Evolutionary conservation across 352 stramenopile species (phyloP).

Genomic region (Pythium folliculosum): DNA sequence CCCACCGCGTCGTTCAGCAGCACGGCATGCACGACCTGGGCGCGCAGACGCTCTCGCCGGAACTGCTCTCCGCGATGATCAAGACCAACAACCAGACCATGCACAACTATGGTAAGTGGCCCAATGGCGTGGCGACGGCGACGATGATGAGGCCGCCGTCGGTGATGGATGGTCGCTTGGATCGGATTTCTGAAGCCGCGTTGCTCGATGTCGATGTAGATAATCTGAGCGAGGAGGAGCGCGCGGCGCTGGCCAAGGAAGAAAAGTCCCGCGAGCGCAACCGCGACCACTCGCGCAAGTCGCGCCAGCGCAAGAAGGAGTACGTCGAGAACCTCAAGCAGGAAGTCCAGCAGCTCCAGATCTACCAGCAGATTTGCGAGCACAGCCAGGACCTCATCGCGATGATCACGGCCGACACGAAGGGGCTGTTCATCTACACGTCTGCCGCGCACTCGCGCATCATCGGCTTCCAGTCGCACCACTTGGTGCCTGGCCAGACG

Average conservation of each 20-base stretch:
- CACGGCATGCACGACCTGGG: conserved; percentile 45
- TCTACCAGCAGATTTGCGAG: conserved; percentile 87
- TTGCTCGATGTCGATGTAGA: conserved; percentile 37
- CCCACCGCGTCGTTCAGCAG: conserved; percentile 34
- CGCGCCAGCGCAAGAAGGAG: conserved; percentile 93
- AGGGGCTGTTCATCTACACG: conserved; percentile 66
- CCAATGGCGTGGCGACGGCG: conserved; percentile 1
- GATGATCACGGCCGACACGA: conserved; percentile 64
- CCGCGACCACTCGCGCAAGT: conserved; percentile 95
- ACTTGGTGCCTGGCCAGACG: conserved; percentile 70
- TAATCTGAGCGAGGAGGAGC: conserved; percentile 82
- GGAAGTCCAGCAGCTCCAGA: conserved; percentile 78
- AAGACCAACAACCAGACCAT: conserved; percentile 71
- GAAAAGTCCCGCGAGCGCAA: conserved; percentile 91
- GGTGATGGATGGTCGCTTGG: conserved; percentile 9
- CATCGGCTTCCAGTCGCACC: conserved; percentile 76
- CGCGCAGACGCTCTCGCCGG: conserved; percentile 77
- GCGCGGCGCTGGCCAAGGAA: conserved; percentile 77
- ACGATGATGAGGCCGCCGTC: background rate
- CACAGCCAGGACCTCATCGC: conserved; percentile 81
- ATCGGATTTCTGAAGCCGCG: conserved; percentile 13
- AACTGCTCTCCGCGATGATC: conserved; percentile 82
- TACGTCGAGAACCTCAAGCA: conserved; percentile 94
- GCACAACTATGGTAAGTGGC: conserved; percentile 47
- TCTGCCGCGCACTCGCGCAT: conserved; percentile 69